Conservation (phyloP, 106 monocot species). For the Dendrobium huoshanense region DNA sequence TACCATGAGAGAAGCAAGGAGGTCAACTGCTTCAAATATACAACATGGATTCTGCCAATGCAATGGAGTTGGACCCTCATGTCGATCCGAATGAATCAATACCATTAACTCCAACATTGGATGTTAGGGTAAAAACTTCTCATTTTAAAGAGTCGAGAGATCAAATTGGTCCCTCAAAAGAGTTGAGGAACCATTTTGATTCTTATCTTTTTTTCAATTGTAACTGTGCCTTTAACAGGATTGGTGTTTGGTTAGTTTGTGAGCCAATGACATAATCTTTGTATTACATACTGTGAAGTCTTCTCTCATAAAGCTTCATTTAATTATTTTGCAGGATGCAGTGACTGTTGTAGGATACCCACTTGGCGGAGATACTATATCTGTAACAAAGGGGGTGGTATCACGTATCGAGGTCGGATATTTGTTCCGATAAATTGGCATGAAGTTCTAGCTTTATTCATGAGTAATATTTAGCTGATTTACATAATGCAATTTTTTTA, state of each 20-base stretch:
- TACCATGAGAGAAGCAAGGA: no score
- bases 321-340: conserved; percentile 57
- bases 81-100: no score
- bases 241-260: neutral
- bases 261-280: neutral
- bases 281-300: neutral
- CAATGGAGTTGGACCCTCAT: no score
- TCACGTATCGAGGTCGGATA: conserved; percentile 89
- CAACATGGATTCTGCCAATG: no score
- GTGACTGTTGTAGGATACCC: conserved; percentile 99
- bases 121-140: no score
- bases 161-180: no score
- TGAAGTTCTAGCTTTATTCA: neutral
- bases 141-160: no score
- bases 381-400: conserved; percentile 97
- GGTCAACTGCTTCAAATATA: no score
- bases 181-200: no score
- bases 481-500: neutral
- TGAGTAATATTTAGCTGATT: neutral
- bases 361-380: conserved; percentile 93
- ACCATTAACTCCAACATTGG: no score
- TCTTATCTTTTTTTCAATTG: neutral
- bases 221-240: neutral
- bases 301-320: neutral
- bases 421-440: neutral